These are phyloP conservation scores for Avena eriantha DNA, from an alignment of 176 grass and related monocot genomes.

Conservation along the genomic window DNA sequence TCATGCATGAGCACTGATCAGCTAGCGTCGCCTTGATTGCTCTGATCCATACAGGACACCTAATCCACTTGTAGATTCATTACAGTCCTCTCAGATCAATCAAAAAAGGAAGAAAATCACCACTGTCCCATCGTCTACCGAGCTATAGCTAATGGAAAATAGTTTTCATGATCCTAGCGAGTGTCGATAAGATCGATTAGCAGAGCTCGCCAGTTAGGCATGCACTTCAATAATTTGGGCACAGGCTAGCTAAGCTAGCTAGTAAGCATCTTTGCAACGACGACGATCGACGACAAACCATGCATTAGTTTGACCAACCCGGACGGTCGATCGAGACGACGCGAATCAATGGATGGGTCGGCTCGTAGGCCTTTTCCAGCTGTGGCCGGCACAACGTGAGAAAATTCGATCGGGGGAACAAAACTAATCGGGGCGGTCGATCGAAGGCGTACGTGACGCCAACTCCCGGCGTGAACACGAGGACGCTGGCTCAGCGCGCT, in stretches of 20 bases:
- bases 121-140: background rate
- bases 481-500: slow-evolving; percentile 37
- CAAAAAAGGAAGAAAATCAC: background rate
- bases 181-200: background rate
- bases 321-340: background rate
- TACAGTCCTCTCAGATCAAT: background rate
- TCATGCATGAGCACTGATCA: background rate
- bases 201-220: slow-evolving; percentile 12
- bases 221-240: slow-evolving; percentile 20
- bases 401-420: slow-evolving; percentile 39
- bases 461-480: slow-evolving; percentile 15
- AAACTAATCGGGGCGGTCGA: background rate
- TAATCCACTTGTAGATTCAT: background rate
- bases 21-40: background rate
- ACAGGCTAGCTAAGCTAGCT: background rate
- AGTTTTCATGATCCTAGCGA: background rate
- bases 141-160: background rate
- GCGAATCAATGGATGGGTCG: slow-evolving; percentile 6
- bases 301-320: slow-evolving; percentile 39
- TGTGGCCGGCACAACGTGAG: slow-evolving; percentile 37
- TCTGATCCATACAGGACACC: slow-evolving; percentile 17
- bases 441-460: background rate
- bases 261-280: background rate
- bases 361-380: background rate
- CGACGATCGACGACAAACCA: background rate